Base-by-base conservation (phyloP, 495 filamentous ascomycete genomes). In the Amphirosellinia nigrospora region DNA sequence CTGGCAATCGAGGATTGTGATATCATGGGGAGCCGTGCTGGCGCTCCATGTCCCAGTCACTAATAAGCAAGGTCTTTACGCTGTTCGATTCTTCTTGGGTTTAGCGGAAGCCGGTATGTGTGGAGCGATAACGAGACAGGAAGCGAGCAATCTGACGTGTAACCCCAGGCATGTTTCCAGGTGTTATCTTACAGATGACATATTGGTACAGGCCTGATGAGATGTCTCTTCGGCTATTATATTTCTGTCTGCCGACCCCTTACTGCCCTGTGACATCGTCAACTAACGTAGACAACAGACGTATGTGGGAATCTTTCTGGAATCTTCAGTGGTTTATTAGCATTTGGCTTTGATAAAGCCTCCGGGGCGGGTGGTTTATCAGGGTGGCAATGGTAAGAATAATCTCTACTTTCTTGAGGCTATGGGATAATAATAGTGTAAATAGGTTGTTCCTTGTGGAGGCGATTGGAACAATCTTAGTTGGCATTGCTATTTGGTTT, bases 181-280 rank as follows among this genome's bases (percentile, higher is more conserved):
- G 82, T 2, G 74, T 83, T 30, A 72, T 83, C 26, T 46, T 83
- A 8, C 79, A 82, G 58, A 75, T 83, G 66, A 78, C 74, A 15
- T 84, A 82, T 41, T 84, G 82, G 82, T 84, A 84, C 64, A 73
- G 81, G 38, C 82, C 80, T 1, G 81, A 84, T 48, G 80, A 83
- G 41, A 79, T 83, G 69, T 76, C 80, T n/a, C 73, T 77, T 4
- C 75, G 82, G 23, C 72, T 74, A 34, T 74, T 72, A 41, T 82
- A 80, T 52, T 80, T 82, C 66, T 80, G 77, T 79, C 56, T 0
- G 77, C 74, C 21, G 1, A 50, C 30, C 13, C 5, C 15, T 6
- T 11, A 6, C n/a, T 0, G 4, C 1, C 1, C 0, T 39, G 10
- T 8, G 21, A 16, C 11, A 13, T 23, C 10, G 11, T 34, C 53